Conservation (phyloP, 192 early-diverging fungal species). For the Entophlyctis luteolus region DNA sequence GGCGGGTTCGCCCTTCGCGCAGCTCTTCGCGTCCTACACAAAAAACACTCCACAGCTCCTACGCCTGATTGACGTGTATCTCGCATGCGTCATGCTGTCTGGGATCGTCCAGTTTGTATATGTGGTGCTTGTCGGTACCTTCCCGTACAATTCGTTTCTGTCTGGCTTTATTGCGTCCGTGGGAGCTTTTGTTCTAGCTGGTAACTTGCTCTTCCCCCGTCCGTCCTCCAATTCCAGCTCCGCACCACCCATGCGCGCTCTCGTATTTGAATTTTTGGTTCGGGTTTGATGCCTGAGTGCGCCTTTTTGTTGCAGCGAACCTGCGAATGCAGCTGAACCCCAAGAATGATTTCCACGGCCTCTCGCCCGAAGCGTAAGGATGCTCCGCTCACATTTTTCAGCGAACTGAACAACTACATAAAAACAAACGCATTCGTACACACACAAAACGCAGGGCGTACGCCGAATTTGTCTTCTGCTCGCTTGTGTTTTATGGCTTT, state of each 20-base stretch:
- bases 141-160: slow-evolving; percentile 96
- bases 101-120: slow-evolving; percentile 91
- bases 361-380: slow-evolving; percentile 79
- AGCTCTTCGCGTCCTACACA: slow-evolving; percentile 45
- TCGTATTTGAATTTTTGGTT: no score
- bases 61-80: slow-evolving; percentile 90
- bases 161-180: slow-evolving; percentile 90
- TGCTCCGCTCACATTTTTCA: no score
- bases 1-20: no score
- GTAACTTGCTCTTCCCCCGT: slow-evolving; percentile 37
- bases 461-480: slow-evolving; percentile 87
- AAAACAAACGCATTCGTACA: no score
- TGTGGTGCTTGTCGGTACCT: slow-evolving; percentile 77
- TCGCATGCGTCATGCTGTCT: slow-evolving; percentile 80
- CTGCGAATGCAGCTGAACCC: slow-evolving; percentile 91
- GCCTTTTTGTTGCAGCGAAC: slow-evolving; percentile 79
- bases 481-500: slow-evolving; percentile 81
- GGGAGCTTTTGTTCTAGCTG: slow-evolving; percentile 85
- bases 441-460: slow-evolving; percentile 77
- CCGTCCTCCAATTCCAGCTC: no score
- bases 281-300: no score
- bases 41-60: slow-evolving; percentile 71
- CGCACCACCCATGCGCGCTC: no score
- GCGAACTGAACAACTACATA: no score
- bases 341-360: slow-evolving; percentile 69